A percentile compares a stretch with the other conserved stretches of the same genome.
phyloP scores from a whole-genome alignment of 305 asterid species.

The Solanum aculeatissimum region DNA sequence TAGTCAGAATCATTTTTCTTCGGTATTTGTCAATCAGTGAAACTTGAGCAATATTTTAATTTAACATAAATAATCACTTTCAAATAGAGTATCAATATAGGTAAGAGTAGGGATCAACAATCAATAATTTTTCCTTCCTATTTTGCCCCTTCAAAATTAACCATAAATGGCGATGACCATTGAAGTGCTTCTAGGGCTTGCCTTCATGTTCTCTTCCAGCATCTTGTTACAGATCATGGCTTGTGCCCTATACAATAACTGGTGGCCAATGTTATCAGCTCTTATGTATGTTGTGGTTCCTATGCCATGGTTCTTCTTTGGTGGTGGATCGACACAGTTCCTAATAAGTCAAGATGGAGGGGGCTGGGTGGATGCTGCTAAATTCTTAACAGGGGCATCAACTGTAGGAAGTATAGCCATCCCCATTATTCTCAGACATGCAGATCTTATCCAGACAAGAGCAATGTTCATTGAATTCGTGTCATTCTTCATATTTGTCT shows the following conservation, averaged over 20 bases:
- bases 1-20: too few relatives aligned
- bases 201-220: conserved; percentile 95
- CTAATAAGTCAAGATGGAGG: conserved; percentile 92
- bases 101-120: too few relatives aligned
- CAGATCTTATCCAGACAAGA: conserved; percentile 68
- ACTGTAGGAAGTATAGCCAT: conserved; percentile 93
- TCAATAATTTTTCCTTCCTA: too few relatives aligned
- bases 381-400: conserved; percentile 91
- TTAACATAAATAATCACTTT: too few relatives aligned
- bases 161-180: too few relatives aligned
- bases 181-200: too few relatives aligned
- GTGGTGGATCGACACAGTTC: conserved; percentile 96
- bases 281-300: conserved; percentile 97
- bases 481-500: conserved; percentile 76
- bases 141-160: too few relatives aligned
- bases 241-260: conserved; percentile 81
- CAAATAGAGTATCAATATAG: too few relatives aligned
- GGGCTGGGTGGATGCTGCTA: conserved; percentile 93
- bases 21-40: too few relatives aligned
- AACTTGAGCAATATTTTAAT: too few relatives aligned
- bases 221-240: conserved; percentile 93
- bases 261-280: conserved; percentile 99
- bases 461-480: conserved; percentile 93
- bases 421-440: conserved; percentile 85
- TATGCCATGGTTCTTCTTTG: conserved; percentile 95